Evolutionary conservation across 2,329 filamentous ascomycete species (phyloP).

Genomic region (Colletotrichum tofieldiae): DNA sequence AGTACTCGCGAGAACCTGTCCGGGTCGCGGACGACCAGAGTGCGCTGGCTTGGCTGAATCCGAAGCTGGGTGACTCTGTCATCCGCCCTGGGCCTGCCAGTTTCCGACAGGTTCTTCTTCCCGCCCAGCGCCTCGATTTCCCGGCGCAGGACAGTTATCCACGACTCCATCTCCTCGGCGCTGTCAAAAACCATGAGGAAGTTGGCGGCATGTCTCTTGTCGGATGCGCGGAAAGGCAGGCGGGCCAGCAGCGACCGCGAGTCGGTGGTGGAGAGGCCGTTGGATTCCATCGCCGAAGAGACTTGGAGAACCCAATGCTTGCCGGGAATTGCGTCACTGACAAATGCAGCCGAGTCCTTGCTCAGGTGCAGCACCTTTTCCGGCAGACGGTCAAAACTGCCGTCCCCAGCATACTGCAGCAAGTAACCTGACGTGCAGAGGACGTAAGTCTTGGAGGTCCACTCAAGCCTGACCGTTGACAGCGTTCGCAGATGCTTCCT

Average conservation of each 20-base stretch:
- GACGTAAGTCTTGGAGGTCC: slow-evolving; percentile 81
- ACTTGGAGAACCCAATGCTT: slow-evolving; percentile 86
- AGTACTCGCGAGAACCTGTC: slow-evolving; percentile 61
- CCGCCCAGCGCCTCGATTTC: slow-evolving; percentile 81
- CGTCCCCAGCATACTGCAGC: slow-evolving; percentile 81
- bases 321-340: slow-evolving; percentile 84
- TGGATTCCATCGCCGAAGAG: slow-evolving; percentile 74
- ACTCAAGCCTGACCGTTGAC: slow-evolving; percentile 68
- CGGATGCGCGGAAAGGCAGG: slow-evolving; percentile 71
- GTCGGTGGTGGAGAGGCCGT: slow-evolving; percentile 66
- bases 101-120: slow-evolving; percentile 74
- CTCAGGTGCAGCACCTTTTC: slow-evolving; percentile 82
- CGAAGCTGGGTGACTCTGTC: slow-evolving; percentile 53
- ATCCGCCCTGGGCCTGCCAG: slow-evolving; percentile 66
- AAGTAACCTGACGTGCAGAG: slow-evolving; percentile 80
- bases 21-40: slow-evolving; percentile 64
- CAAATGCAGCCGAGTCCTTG: slow-evolving; percentile 85
- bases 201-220: slow-evolving; percentile 72
- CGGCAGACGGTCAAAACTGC: slow-evolving; percentile 78
- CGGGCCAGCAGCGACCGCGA: slow-evolving; percentile 77
- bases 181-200: slow-evolving; percentile 82
- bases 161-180: slow-evolving; percentile 82
- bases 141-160: slow-evolving; percentile 78
- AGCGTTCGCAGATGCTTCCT: slow-evolving; percentile 64
- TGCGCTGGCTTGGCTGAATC: slow-evolving; percentile 62